Evolutionary conservation across 257 asterid genomes (phyloP).

Genomic region (Solanum paucissectum): DNA sequence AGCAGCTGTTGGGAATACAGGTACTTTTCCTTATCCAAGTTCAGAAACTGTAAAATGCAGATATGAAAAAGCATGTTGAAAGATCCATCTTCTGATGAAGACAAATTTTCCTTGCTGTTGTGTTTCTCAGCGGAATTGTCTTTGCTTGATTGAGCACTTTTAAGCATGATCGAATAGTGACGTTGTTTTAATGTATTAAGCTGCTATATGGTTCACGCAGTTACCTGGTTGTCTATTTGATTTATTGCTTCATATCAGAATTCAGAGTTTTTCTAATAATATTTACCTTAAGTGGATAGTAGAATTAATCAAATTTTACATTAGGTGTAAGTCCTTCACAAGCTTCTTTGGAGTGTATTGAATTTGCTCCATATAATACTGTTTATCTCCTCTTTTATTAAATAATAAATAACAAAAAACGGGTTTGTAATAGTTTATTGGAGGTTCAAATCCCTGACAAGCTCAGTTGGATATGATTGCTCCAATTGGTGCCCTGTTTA

Average conservation of each 20-base stretch:
- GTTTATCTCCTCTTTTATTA: not conserved
- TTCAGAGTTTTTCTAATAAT: not conserved
- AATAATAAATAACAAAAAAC: not conserved
- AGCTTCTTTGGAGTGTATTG: not conserved
- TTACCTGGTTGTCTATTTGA: not conserved
- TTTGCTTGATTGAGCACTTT: not conserved
- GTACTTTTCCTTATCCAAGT: slow-evolving; percentile 16
- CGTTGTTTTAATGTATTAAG: not conserved
- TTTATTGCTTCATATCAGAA: not conserved
- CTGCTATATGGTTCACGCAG: not conserved
- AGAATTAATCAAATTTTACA: not conserved
- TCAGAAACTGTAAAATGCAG: not conserved
- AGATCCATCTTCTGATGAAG: not conserved
- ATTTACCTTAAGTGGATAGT: not conserved
- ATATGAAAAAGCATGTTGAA: not conserved
- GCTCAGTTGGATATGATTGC: not conserved
- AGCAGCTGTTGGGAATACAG: slow-evolving; percentile 55
- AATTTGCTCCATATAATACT: not conserved
- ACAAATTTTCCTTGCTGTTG: not conserved
- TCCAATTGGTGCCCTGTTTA: not conserved
- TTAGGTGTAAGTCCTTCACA: not conserved
- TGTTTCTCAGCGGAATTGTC: not conserved
- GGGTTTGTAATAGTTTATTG: not conserved
- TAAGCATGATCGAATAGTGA: not conserved
- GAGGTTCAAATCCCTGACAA: not conserved